phyloP scores from a whole-genome alignment of 768 basidiomycete species.

The Gymnopilus junonius region DNA sequence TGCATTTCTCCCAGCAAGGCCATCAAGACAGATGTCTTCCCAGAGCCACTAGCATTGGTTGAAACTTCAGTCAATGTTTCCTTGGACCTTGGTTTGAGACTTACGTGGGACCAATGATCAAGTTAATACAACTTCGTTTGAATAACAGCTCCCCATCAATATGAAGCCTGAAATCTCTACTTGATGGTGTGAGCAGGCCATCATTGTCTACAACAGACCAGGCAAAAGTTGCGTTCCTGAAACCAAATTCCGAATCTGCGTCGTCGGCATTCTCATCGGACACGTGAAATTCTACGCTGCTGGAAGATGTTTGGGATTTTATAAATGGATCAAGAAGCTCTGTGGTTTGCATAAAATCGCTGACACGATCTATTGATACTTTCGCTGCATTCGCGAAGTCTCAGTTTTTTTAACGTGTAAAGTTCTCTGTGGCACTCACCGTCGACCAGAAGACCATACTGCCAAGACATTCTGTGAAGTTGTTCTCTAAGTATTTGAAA shows the following conservation, averaged over 20 bases:
- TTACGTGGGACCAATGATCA: constrained; percentile 59
- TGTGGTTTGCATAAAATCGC: constrained; percentile 46
- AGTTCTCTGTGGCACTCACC: constrained; percentile 27
- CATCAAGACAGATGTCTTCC: constrained; percentile 69
- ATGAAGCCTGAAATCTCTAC: constrained; percentile 52
- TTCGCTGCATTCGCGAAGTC: constrained; percentile 30
- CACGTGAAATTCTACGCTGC: neutral
- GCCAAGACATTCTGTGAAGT: constrained; percentile 41
- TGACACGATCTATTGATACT: constrained; percentile 65
- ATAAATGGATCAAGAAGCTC: constrained; percentile 50
- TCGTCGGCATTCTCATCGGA: neutral
- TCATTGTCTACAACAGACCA: constrained; percentile 51
- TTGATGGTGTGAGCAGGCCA: constrained; percentile 43
- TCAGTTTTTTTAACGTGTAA: neutral
- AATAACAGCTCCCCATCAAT: constrained; percentile 60
- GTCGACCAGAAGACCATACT: constrained; percentile 28
- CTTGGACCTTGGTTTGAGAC: neutral
- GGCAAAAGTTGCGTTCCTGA: constrained; percentile 54
- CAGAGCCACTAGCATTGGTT: constrained; percentile 39
- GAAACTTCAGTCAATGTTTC: neutral
- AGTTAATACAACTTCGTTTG: constrained; percentile 53
- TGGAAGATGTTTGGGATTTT: neutral
- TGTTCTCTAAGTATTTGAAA: constrained; percentile 64
- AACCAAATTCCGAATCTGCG: constrained; percentile 44
- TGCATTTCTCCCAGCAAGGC: constrained; percentile 70